These are phyloP conservation scores for Ogataea kodamae DNA, from an alignment of 805 yeast genomes.

Conservation along the genomic window DNA sequence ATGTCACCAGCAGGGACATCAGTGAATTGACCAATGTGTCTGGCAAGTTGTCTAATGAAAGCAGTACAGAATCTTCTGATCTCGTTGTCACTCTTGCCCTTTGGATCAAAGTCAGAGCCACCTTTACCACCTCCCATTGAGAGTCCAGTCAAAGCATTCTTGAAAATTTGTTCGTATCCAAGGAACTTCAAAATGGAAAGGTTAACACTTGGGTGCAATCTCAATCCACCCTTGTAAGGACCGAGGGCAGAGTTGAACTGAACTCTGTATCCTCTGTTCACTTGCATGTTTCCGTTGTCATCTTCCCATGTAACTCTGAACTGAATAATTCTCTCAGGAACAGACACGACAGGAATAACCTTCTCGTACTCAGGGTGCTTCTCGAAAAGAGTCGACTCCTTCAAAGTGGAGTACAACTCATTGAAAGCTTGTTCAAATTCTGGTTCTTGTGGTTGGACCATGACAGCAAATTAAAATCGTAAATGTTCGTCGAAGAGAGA, in stretches of 20 bases:
- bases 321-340: conserved; percentile 94
- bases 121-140: conserved; percentile 99
- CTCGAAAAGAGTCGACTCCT: conserved; percentile 86
- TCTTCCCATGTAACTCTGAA: conserved; percentile 98
- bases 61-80: conserved; percentile 95
- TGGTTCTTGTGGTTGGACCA: conserved; percentile 90
- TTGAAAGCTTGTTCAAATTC: conserved; percentile 98
- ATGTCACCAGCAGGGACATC: conserved; percentile 99
- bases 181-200: conserved; percentile 91
- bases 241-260: conserved; percentile 98
- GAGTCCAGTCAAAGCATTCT: conserved; percentile 95
- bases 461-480: conserved; percentile 26
- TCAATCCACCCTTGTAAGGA: conserved; percentile 98
- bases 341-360: conserved; percentile 83
- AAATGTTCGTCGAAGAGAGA: conserved; percentile 1
- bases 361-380: conserved; percentile 87
- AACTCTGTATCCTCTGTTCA: conserved; percentile 96
- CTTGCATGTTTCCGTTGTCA: conserved; percentile 86
- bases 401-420: conserved; percentile 83
- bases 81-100: conserved; percentile 88
- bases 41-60: conserved; percentile 91
- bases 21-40: conserved; percentile 95
- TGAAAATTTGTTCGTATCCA: conserved; percentile 98
- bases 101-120: conserved; percentile 97
- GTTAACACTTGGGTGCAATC: conserved; percentile 97